Evolutionary conservation across 495 filamentous ascomycete species (phyloP), one percentile per base, ranked within the genome.

Genomic region (Penicillium manginii): DNA sequence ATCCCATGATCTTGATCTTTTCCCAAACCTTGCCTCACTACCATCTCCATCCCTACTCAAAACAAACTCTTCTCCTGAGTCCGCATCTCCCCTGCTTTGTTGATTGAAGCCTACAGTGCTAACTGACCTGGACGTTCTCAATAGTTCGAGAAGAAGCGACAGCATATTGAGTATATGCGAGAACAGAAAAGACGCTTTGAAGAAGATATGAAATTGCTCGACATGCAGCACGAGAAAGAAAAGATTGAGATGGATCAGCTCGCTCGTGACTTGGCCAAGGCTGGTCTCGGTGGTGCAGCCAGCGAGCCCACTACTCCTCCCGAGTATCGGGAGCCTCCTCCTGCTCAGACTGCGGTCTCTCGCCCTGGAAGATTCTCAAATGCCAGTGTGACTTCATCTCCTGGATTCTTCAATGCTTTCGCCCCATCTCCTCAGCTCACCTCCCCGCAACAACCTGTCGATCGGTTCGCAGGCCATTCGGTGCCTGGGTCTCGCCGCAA

Each of bases 231-330:
- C 67, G 85, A 88, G 43, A 83, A 77, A 59, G 90, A 94, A 63
- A 91, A 91, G 68, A 83, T 85, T 50, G 91, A 97, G 65, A 87
- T 97, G 68, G 85, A 86, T 26, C 84, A 87, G 71, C 87, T 97
- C 71, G 87, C 88, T 57, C 86, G 90, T 63, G 89, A 92, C 53
- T 76, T 97, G 60, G 85, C 62, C 72, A 83, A 71, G 75, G 83
- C 74, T 76, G 80, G 78, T 43, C 66, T 81, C n/a, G 73, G 83
- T 58, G 90, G 90, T 35, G 88, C 91, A 55, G 87, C 91, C 71
- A 93, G 92, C 52, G 93, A 98, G 75, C 93, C 93, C 9, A 96
- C 94, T 12, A 98, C 96, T 17, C 94, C 94, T n/a, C 94, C 94
- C 18, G 94, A 98, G 70, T 91, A 92, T 69, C 88, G 85, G 59